Percentiles rank a stretch among this genome's conserved stretches.
These are phyloP conservation scores for Arthrobotrys sinensis DNA, from an alignment of 2,329 filamentous ascomycete genomes.

Conservation along the genomic window DNA sequence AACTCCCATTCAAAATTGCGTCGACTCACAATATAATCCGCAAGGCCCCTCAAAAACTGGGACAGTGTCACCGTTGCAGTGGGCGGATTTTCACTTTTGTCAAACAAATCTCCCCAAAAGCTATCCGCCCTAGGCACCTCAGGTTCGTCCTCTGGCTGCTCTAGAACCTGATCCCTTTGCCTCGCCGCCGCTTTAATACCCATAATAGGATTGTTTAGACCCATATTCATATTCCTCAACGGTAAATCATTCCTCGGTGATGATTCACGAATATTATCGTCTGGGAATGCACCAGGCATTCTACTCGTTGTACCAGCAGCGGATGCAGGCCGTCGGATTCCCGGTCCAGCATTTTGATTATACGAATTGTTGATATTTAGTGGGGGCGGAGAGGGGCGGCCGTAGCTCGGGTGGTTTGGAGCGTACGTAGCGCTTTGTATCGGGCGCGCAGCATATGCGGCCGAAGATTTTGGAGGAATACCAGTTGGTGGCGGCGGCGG, in stretches of 20 bases:
- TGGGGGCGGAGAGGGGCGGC: slow-evolving; percentile 52
- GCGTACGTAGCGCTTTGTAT: slow-evolving; percentile 58
- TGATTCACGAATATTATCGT: slow-evolving; percentile 44
- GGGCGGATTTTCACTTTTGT: slow-evolving; percentile 59
- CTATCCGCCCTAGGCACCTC: slow-evolving; percentile 43
- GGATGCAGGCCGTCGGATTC: slow-evolving; percentile 49
- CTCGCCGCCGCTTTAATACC: slow-evolving; percentile 54
- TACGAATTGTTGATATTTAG: slow-evolving; percentile 51
- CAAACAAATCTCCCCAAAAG: slow-evolving; percentile 59
- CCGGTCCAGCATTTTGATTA: slow-evolving; percentile 14
- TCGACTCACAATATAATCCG: slow-evolving; percentile 63
- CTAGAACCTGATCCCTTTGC: slow-evolving; percentile 51
- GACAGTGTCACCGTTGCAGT: slow-evolving; percentile 62
- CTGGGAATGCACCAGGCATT: slow-evolving; percentile 60
- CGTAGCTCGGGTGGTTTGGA: slow-evolving; percentile 55
- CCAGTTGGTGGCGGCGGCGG: slow-evolving; percentile 28
- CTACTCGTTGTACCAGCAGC: slow-evolving; percentile 44
- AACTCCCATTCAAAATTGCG: neutral
- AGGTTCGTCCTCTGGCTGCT: slow-evolving; percentile 51
- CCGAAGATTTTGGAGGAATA: slow-evolving; percentile 31
- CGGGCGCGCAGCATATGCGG: slow-evolving; percentile 27
- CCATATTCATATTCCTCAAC: slow-evolving; percentile 33
- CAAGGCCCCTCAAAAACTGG: slow-evolving; percentile 63
- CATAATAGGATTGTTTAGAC: slow-evolving; percentile 28
- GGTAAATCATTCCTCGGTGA: slow-evolving; percentile 51